Conservation (phyloP, 225 moss, liverwort and hornwort species). For the Asterella californica region DNA sequence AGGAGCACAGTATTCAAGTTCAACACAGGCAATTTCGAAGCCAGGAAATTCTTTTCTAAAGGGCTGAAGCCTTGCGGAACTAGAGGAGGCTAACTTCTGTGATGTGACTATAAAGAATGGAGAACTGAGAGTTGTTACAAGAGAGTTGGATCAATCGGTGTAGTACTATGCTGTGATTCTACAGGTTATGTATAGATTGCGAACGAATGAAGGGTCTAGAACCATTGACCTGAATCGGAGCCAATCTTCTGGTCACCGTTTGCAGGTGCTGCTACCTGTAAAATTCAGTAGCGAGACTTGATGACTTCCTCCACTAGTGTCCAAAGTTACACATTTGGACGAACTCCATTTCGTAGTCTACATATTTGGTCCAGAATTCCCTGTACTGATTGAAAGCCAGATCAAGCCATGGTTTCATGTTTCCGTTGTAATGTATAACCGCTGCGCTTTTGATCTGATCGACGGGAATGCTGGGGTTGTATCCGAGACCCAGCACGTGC, state of each 20-base stretch:
- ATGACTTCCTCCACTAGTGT: slow-evolving; percentile 27
- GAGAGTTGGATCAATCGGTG: slow-evolving; percentile 9
- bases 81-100: slow-evolving; percentile 15
- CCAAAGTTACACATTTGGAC: slow-evolving; percentile 53
- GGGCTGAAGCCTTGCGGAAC: neutral
- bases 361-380: slow-evolving; percentile 75
- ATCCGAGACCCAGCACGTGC: slow-evolving; percentile 90
- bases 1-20: slow-evolving; percentile 1
- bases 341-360: slow-evolving; percentile 62
- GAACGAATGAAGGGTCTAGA: slow-evolving; percentile 30
- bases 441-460: slow-evolving; percentile 65
- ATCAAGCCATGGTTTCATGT: slow-evolving; percentile 89
- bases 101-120: slow-evolving; percentile 37
- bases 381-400: slow-evolving; percentile 78
- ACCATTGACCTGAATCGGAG: slow-evolving; percentile 32
- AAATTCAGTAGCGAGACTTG: slow-evolving; percentile 32
- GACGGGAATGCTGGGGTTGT: slow-evolving; percentile 67
- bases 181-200: slow-evolving; percentile 15
- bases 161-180: slow-evolving; percentile 9
- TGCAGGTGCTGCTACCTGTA: slow-evolving; percentile 38
- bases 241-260: slow-evolving; percentile 48
- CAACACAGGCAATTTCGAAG: slow-evolving; percentile 4
- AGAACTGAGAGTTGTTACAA: slow-evolving; percentile 24
- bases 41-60: slow-evolving; percentile 11
- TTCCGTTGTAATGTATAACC: slow-evolving; percentile 88